Conservation (phyloP, 371 early-diverging fungal species). For the Haplosporangium sp. region DNA sequence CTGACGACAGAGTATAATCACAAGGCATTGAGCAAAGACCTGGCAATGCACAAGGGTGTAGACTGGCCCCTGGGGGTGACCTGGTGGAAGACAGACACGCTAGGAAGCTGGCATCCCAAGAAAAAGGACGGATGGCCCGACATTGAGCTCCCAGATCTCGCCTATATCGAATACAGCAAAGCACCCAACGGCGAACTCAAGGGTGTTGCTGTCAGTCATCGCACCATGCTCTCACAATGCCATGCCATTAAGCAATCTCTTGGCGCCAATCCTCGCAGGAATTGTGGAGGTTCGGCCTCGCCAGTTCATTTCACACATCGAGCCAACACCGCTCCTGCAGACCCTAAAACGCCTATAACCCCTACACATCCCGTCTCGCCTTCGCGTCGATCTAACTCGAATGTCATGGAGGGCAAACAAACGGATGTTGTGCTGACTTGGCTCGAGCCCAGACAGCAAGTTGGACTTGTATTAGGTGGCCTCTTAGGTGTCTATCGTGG, state of each 20-base stretch:
- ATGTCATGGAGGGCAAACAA: constrained; percentile 23
- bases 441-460: constrained; percentile 87
- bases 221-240: constrained; percentile 82
- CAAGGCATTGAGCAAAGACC: constrained; percentile 75
- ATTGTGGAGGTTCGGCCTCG: constrained; percentile 17
- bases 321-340: constrained; percentile 13
- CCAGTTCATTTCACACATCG: constrained; percentile 22
- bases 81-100: constrained; percentile 84
- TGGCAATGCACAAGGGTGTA: constrained; percentile 64
- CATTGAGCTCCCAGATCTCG: constrained; percentile 72
- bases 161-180: constrained; percentile 89
- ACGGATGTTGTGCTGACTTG: constrained; percentile 69
- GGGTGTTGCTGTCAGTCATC: constrained; percentile 84
- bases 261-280: constrained; percentile 36
- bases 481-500: constrained; percentile 80
- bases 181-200: constrained; percentile 86
- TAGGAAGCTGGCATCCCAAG: constrained; percentile 70
- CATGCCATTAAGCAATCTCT: constrained; percentile 55
- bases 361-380: constrained; percentile 35
- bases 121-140: constrained; percentile 60
- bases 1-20: constrained; percentile 85
- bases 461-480: constrained; percentile 78
- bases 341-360: constrained; percentile 32
- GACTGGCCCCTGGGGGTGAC: constrained; percentile 74
- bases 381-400: constrained; percentile 31